A percentile compares a stretch with the other conserved stretches of the same genome.
phyloP scores from a whole-genome alignment of 1,139 yeast genomes.

The Hemisphaericaspora xylofermentans region DNA sequence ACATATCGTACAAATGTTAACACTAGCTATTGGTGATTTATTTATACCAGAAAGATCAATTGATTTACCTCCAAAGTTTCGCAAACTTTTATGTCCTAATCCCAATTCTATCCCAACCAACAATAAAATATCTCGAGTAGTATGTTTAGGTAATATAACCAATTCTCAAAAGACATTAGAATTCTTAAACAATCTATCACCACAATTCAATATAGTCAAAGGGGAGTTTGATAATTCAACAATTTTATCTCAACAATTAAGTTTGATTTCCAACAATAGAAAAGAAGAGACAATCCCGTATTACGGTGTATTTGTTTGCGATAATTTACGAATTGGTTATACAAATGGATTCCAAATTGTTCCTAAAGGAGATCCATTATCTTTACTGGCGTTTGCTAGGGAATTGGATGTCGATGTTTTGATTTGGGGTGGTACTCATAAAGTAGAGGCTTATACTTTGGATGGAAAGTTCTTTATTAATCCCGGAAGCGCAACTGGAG shows the following conservation, averaged over 20 bases:
- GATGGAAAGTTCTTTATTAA: conserved; percentile 91
- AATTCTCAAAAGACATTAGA: conserved; percentile 61
- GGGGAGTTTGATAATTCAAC: conserved; percentile 65
- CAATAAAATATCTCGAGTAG: conserved; percentile 79
- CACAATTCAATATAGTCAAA: conserved; percentile 71
- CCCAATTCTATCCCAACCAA: conserved; percentile 39
- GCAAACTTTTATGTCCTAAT: conserved; percentile 62
- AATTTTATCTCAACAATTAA: conserved; percentile 35
- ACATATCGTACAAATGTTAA: conserved; percentile 52
- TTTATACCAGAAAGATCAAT: conserved; percentile 85
- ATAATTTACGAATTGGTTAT: conserved; percentile 75
- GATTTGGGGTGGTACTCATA: conserved; percentile 96
- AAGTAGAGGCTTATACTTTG: conserved; percentile 87
- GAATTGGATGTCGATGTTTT: conserved; percentile 89
- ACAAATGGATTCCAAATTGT: conserved; percentile 82
- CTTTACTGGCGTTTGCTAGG: conserved; percentile 78
- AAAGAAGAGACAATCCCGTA: conserved; percentile 56
- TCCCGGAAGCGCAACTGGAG: conserved; percentile 97
- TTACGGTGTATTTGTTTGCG: conserved; percentile 64
- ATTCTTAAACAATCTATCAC: conserved; percentile 65
- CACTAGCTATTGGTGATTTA: conserved; percentile 88
- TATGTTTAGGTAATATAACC: conserved; percentile 85
- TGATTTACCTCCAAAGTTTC: conserved; percentile 59
- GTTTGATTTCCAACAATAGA: conserved; percentile 20
- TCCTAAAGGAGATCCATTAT: conserved; percentile 85